A percentile compares a stretch with the other conserved stretches of the same genome.
phyloP scores from a whole-genome alignment of 2,329 filamentous ascomycete genomes.

The Neonectria coccinea region DNA sequence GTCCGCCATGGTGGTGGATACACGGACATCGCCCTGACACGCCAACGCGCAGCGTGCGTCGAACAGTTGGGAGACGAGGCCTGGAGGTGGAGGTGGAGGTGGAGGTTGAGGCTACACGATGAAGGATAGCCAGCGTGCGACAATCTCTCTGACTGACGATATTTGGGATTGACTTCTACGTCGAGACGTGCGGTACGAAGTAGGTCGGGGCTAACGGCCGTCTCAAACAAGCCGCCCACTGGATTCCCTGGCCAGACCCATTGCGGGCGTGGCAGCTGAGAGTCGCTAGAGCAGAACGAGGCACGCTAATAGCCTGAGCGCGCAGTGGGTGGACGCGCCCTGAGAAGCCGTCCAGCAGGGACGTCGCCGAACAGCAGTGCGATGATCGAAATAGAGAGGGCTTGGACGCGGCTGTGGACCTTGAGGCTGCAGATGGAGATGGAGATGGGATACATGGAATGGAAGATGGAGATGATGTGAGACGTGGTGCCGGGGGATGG shows the following conservation, averaged over 20 bases:
- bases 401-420: constrained; percentile 11
- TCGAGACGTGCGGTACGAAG: constrained; percentile 3
- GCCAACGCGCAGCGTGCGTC: constrained; percentile 27
- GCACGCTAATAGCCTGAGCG: constrained; percentile 16
- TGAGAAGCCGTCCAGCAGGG: constrained; percentile 7
- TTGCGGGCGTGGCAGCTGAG: constrained; percentile 32
- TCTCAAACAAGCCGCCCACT: constrained; percentile 33
- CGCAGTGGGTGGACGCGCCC: constrained; percentile 1
- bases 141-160: constrained; percentile 23
- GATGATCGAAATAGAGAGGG: constrained; percentile 19
- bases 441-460: constrained; percentile 8
- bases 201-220: constrained; percentile 31
- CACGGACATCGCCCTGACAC: constrained; percentile 28
- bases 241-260: constrained; percentile 37
- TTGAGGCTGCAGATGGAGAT: constrained; percentile 3
- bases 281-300: constrained; percentile 15
- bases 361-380: constrained; percentile 2
- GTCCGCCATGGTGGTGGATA: constrained; percentile 31
- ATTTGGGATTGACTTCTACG: constrained; percentile 9
- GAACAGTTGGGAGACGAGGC: constrained; percentile 6
- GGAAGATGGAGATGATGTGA: not conserved
- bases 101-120: constrained; percentile 10
- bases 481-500: not conserved
- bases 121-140: constrained; percentile 15
- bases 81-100: not conserved